phyloP scores from a whole-genome alignment of 1,284 basidiomycete genomes.

The Cystobasidium pallidum region DNA sequence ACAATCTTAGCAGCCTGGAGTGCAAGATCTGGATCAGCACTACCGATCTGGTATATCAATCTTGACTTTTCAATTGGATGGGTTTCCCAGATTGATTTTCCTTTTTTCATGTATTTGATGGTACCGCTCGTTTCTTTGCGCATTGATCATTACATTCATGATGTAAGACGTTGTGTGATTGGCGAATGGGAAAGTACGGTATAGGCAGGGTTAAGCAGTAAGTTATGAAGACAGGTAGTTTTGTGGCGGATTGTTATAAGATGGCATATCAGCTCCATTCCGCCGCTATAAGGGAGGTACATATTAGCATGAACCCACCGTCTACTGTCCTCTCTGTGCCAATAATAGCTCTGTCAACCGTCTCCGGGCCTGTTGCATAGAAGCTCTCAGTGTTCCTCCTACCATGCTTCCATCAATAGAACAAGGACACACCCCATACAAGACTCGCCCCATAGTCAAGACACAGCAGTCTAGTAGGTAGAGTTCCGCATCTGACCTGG shows the following conservation, averaged over 20 bases:
- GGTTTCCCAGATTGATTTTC: constrained; percentile 84
- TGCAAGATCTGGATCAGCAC: constrained; percentile 82
- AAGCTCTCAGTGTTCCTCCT: background rate
- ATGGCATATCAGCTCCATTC: constrained; percentile 55
- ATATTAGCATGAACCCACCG: constrained; percentile 62
- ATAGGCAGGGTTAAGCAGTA: too few species aligned
- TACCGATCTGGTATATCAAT: constrained; percentile 89
- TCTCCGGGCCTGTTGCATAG: constrained; percentile 67
- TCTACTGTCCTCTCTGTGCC: constrained; percentile 80
- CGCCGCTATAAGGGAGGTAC: too few species aligned
- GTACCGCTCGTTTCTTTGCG: constrained; percentile 79
- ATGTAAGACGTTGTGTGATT: too few species aligned
- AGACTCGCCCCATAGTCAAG: constrained; percentile 91
- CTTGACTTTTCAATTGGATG: constrained; percentile 93
- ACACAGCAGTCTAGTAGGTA: constrained; percentile 80
- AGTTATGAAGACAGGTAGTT: background rate
- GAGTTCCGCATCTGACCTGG: constrained; percentile 47
- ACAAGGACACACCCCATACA: constrained; percentile 72
- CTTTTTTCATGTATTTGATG: constrained; percentile 74
- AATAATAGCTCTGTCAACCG: constrained; percentile 93
- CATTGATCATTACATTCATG: background rate
- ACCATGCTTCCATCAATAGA: background rate
- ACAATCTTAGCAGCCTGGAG: constrained; percentile 87
- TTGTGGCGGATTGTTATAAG: background rate
- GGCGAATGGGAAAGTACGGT: too few species aligned